Base-by-base conservation (phyloP, 2,329 filamentous ascomycete genomes). In the Rugonectria rugulosa region DNA sequence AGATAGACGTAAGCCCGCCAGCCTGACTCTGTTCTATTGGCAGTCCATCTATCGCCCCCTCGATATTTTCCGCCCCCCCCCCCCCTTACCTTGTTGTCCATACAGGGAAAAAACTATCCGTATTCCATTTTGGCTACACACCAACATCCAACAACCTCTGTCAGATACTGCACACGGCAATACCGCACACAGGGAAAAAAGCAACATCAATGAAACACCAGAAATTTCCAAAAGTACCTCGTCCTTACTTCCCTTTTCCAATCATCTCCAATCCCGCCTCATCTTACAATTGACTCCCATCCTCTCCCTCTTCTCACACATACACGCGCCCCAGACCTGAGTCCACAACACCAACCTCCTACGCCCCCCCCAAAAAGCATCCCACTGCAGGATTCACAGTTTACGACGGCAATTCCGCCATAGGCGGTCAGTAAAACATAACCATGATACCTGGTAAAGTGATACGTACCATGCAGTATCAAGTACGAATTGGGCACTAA, bases 341-440 rank as follows among this genome's bases (percentile, higher is more conserved):
- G 34, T 21, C 47, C 38, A 49, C 37, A 54, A 29, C 32, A 11
- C 44, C 51, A 42, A 20, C 37, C 31, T 47, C 44, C 44, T 24
- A 12, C 3, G 27, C 23, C 31, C 21, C 27, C 20, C 37, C 34
- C 19, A 14, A 11, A n/a, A n/a, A 31, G 21, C 38, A 43, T 21
- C 21, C 24, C 11, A 24, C 40, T 27, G 41, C 20, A 40, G 49
- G 31, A 52, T 54, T 38, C 20, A 44, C 43, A 48, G 51, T 31
- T n/a, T 43, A 37, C 23, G 20, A 5, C 41, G 29, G 21, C 17
- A 26, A 11, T 44, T 17, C 40, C 31, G 26, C 27, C 43, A 47
- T 36, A 36, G 46, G 36, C 36, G 43, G 50, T 42, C 50, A 47
- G 41, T 10, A 34, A 42, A 24, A 34, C 19, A 15, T 20, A 14